These are phyloP conservation scores for Verticillium zaregamsianum DNA, from an alignment of 2,329 filamentous ascomycete genomes.

Conservation along the genomic window DNA sequence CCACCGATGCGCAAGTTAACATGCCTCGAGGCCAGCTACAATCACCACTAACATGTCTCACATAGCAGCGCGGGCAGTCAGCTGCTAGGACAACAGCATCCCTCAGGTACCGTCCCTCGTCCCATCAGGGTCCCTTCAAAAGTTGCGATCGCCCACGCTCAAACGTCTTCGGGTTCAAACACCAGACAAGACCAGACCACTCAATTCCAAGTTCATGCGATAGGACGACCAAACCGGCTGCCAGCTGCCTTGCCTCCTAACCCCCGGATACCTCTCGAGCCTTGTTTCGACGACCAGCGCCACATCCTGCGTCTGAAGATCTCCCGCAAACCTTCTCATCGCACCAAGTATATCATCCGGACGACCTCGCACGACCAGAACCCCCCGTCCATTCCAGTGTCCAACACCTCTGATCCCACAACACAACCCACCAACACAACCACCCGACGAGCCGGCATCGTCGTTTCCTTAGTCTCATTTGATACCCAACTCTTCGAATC, in stretches of 20 bases:
- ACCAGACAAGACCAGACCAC: not conserved
- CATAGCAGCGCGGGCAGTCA: not conserved
- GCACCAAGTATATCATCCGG: slow-evolving; percentile 6
- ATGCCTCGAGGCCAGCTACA: not conserved
- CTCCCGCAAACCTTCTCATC: slow-evolving; percentile 13
- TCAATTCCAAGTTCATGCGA: slow-evolving; percentile 1
- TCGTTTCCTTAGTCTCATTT: not conserved
- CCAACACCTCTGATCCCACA: not conserved
- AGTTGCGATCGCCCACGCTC: not conserved
- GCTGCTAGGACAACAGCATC: not conserved
- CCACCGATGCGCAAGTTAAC: not conserved
- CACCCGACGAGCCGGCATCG: slow-evolving; percentile 1
- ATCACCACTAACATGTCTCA: not conserved
- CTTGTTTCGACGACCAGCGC: slow-evolving; percentile 1
- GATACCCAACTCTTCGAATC: not conserved
- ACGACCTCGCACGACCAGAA: not conserved
- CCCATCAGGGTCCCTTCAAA: slow-evolving; percentile 1
- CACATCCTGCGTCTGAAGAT: slow-evolving; percentile 13
- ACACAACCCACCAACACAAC: not conserved
- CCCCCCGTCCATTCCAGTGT: too few relatives aligned
- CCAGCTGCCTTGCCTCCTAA: not conserved
- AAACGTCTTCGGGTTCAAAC: slow-evolving; percentile 3
- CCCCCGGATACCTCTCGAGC: not conserved
- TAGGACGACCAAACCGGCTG: not conserved
- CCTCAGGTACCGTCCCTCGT: not conserved